A percentile compares a stretch with the other conserved stretches of the same genome.
Evolutionary conservation across 495 filamentous ascomycete genomes (phyloP).

Genomic region (Extremus antarcticus): DNA sequence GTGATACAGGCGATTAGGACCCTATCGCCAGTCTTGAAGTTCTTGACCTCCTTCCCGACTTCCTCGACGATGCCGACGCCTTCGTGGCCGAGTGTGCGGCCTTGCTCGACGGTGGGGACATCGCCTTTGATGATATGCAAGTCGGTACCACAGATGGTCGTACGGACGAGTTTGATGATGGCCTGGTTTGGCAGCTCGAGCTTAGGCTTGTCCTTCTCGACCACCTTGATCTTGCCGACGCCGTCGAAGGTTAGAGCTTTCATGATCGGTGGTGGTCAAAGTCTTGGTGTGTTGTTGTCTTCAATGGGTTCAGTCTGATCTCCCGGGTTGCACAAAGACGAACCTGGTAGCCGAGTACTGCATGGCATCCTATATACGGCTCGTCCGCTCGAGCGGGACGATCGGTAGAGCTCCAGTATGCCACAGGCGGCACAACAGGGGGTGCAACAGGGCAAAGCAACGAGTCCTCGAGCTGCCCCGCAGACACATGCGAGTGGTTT

Average conservation of each 20-base stretch:
- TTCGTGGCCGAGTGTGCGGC: conserved; percentile 24
- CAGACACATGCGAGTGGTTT: too few relatives aligned
- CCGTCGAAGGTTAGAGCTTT: conserved; percentile 14
- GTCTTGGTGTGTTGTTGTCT: too few relatives aligned
- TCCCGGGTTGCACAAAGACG: too few relatives aligned
- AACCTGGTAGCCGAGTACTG: too few relatives aligned
- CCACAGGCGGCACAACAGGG: too few relatives aligned
- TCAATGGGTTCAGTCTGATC: too few relatives aligned
- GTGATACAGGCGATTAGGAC: conserved; percentile 37
- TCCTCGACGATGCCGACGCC: conserved; percentile 20
- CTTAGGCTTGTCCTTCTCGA: conserved; percentile 8
- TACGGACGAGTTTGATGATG: conserved; percentile 8
- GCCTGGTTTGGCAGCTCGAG: background rate
- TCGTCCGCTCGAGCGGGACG: too few relatives aligned
- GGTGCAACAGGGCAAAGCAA: too few relatives aligned
- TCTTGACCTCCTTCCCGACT: conserved; percentile 19
- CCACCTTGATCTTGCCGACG: conserved; percentile 11
- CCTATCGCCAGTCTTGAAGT: conserved; percentile 28
- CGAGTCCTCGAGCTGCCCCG: too few relatives aligned
- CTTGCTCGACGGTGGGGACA: conserved; percentile 19
- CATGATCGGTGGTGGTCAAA: too few relatives aligned
- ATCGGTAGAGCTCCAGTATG: too few relatives aligned
- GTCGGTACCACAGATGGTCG: conserved; percentile 37
- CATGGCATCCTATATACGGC: too few relatives aligned
- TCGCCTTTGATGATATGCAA: conserved; percentile 33